A percentile compares a stretch with the other conserved stretches of the same genome.
phyloP scores from a whole-genome alignment of 495 filamentous ascomycete genomes.

The Daldinia bambusicola region DNA sequence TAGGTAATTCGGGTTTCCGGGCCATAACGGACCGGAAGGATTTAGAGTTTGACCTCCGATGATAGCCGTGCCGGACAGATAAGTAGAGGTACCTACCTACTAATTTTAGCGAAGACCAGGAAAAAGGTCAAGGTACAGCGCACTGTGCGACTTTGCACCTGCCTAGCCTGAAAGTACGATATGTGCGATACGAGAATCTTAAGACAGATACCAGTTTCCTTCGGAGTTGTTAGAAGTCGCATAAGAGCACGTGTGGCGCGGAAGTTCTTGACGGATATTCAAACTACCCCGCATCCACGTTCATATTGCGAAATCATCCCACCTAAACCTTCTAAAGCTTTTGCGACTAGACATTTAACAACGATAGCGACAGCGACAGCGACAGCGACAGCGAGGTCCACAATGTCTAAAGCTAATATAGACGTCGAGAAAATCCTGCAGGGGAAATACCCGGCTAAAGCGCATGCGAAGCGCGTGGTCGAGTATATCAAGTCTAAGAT shows the following conservation, averaged over 20 bases:
- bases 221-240: slow-evolving; percentile 1
- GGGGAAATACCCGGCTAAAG: slow-evolving; percentile 95
- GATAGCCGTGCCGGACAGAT: not conserved
- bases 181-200: slow-evolving; percentile 6
- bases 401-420: slow-evolving; percentile 46
- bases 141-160: slow-evolving; percentile 3
- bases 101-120: not conserved
- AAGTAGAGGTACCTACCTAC: not conserved
- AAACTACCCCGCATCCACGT: slow-evolving; percentile 40
- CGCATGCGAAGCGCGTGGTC: slow-evolving; percentile 83
- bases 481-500: slow-evolving; percentile 73
- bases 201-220: slow-evolving; percentile 1
- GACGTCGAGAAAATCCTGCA: slow-evolving; percentile 55
- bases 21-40: slow-evolving; percentile 1
- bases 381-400: slow-evolving; percentile 14
- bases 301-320: slow-evolving; percentile 27
- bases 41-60: slow-evolving; percentile 3
- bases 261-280: slow-evolving; percentile 21
- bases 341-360: slow-evolving; percentile 23
- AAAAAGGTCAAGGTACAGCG: no score
- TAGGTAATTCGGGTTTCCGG: no score
- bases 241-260: slow-evolving; percentile 19
- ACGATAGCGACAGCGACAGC: slow-evolving; percentile 16
- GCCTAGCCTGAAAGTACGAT: slow-evolving; percentile 1
- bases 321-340: slow-evolving; percentile 1